Base-by-base conservation (phyloP, 2,329 filamentous ascomycete species). In the Plenodomus tracheiphilus region DNA sequence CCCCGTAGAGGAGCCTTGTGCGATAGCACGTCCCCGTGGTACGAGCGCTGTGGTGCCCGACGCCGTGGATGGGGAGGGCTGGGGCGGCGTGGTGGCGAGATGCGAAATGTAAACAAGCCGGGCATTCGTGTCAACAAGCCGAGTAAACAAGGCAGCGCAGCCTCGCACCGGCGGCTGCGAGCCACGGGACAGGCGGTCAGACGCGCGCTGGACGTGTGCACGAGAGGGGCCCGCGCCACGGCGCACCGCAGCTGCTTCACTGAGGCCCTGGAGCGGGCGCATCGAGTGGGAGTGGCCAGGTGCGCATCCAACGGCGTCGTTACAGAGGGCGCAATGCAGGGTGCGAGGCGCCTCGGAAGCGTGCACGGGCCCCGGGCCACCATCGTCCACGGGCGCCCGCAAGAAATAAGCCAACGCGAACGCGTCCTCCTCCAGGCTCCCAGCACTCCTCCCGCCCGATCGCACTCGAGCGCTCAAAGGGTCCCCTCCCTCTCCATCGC, bases 401-500 rank as follows among this genome's bases (percentile, higher is more conserved):
- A 60, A 58, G 61, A 61, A 59, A 57, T 53, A 54, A 42, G 48
- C 47, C 38, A 47, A 62, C 59, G 57, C 60, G 61, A 53, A 49
- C 59, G 59, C 61, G 59, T 58, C 56, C 35, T 50, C 40, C 45
- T 50, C 53, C 56, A 56, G 61, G 25, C 39, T 58, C 56, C n/a
- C n/a, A n/a, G n/a, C n/a, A n/a, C n/a, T n/a, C n/a, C n/a, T n/a
- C n/a, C 53, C 59, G 54, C 54, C 54, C 59, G 62, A 62, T 64
- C 59, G 56, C 57, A 47, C 18, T 47, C 52, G 56, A 58, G 52
- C 59, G 56, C 54, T 45, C 48, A 42, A 66, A 61, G 58, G 53
- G 55, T 62, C 59, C 46, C 41, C 49, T 39, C 57, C 42, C 41
- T 52, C 50, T 44, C 41, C 52, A 45, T 54, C 58, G 56, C 61